These are phyloP conservation scores for Fusarium globosum DNA, from an alignment of 2,329 filamentous ascomycete species.

Conservation along the genomic window DNA sequence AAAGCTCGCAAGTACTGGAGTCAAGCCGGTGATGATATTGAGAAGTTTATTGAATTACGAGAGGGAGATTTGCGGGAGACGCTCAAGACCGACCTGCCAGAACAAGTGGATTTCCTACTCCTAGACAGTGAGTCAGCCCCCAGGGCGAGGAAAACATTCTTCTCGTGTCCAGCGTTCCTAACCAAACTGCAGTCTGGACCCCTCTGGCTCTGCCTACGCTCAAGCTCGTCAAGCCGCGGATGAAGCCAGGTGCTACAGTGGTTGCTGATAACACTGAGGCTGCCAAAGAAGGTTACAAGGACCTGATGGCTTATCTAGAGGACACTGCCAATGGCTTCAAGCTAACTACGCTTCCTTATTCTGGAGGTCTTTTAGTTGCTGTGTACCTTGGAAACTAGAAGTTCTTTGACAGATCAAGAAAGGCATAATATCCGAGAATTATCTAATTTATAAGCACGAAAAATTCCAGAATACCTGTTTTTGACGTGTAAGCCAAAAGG, in stretches of 20 bases:
- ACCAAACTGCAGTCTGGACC: slow-evolving; percentile 62
- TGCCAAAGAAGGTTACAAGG: slow-evolving; percentile 55
- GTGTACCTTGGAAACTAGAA: slow-evolving; percentile 30
- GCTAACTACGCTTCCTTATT: slow-evolving; percentile 48
- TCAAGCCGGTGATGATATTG: slow-evolving; percentile 60
- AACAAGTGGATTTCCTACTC: slow-evolving; percentile 65
- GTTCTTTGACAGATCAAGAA: not conserved
- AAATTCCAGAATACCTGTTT: not conserved
- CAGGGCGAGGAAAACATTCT: not conserved
- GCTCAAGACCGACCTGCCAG: slow-evolving; percentile 56
- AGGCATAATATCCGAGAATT: not conserved
- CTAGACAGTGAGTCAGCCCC: slow-evolving; percentile 66
- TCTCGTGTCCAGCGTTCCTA: not conserved
- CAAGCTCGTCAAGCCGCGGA: slow-evolving; percentile 56
- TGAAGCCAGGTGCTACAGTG: slow-evolving; percentile 60
- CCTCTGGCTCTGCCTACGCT: slow-evolving; percentile 64
- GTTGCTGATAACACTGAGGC: slow-evolving; percentile 61
- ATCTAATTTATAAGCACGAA: too few relatives aligned
- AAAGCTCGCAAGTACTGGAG: slow-evolving; percentile 65
- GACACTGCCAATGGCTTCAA: slow-evolving; percentile 61
- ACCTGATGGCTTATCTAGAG: slow-evolving; percentile 59
- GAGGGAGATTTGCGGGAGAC: slow-evolving; percentile 69
- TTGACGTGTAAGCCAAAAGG: not conserved
- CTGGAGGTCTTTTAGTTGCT: slow-evolving; percentile 45
- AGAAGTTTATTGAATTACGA: slow-evolving; percentile 64